Conservation (phyloP, 495 filamentous ascomycete genomes). For the Darksidea phi region DNA sequence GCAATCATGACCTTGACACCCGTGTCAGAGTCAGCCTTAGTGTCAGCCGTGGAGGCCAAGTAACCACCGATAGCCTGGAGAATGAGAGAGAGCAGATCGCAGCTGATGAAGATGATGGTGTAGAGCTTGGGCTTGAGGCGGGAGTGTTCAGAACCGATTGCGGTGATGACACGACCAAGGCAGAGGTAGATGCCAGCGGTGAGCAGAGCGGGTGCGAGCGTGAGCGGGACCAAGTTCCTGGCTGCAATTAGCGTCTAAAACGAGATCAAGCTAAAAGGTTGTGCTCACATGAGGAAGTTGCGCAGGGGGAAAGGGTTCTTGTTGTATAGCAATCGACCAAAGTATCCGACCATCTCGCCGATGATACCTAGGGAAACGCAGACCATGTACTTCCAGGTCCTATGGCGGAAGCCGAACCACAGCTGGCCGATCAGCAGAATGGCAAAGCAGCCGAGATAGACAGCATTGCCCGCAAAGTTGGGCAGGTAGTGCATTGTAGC, state of each 20-base stretch:
- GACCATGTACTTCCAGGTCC: constrained; percentile 48
- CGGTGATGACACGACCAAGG: constrained; percentile 57
- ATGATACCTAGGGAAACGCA: constrained; percentile 43
- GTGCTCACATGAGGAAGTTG: constrained; percentile 40
- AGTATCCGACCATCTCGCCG: constrained; percentile 49
- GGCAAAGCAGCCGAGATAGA: constrained; percentile 44
- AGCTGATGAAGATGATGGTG: constrained; percentile 58
- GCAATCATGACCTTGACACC: constrained; percentile 69
- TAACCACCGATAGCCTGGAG: constrained; percentile 64
- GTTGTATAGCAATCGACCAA: constrained; percentile 44
- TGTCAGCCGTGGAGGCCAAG: constrained; percentile 52
- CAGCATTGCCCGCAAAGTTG: constrained; percentile 42
- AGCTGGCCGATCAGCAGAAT: constrained; percentile 41
- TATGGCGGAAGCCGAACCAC: constrained; percentile 43
- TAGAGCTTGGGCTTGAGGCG: constrained; percentile 58
- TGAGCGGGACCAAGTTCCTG: constrained; percentile 60
- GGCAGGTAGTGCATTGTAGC: constrained; percentile 43
- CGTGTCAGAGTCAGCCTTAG: constrained; percentile 40
- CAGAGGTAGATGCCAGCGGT: constrained; percentile 66
- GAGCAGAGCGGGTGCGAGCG: constrained; percentile 64
- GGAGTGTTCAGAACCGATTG: constrained; percentile 62
- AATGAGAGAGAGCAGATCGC: constrained; percentile 62
- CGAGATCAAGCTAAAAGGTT: background rate
- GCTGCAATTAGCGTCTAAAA: constrained; percentile 4
- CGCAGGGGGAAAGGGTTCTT: constrained; percentile 43